These are phyloP conservation scores for Ascochyta fabae DNA, from an alignment of 2,329 filamentous ascomycete genomes.

Conservation along the genomic window DNA sequence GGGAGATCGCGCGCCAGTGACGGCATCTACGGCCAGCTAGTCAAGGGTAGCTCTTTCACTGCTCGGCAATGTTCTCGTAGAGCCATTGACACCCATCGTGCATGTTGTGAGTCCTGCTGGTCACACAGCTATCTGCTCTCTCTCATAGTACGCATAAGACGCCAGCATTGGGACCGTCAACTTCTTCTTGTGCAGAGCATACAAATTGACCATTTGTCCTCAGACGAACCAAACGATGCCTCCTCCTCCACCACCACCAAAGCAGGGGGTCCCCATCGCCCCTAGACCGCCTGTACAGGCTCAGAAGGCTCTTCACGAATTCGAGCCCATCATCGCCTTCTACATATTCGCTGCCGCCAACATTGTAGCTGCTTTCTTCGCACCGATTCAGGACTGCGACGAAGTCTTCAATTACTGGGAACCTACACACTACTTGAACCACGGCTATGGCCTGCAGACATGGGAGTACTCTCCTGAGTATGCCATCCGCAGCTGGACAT, in stretches of 20 bases:
- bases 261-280: slow-evolving; percentile 11
- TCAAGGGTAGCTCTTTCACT: slow-evolving; percentile 9
- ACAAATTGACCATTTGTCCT: slow-evolving; percentile 29
- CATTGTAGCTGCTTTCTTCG: slow-evolving; percentile 76
- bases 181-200: background rate
- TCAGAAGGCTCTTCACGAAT: slow-evolving; percentile 42
- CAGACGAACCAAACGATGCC: slow-evolving; percentile 12
- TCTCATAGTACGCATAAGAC: background rate
- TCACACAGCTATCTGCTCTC: background rate
- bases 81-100: slow-evolving; percentile 7
- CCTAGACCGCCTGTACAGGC: background rate
- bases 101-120: slow-evolving; percentile 24
- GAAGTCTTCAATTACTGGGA: slow-evolving; percentile 99
- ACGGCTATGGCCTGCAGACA: slow-evolving; percentile 92
- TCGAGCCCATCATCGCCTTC: slow-evolving; percentile 78
- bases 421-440: slow-evolving; percentile 89
- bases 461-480: slow-evolving; percentile 98
- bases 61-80: background rate
- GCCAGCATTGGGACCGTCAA: background rate
- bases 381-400: slow-evolving; percentile 96
- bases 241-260: slow-evolving; percentile 11
- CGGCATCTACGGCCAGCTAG: slow-evolving; percentile 16
- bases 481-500: slow-evolving; percentile 94
- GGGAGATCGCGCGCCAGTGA: slow-evolving; percentile 15
- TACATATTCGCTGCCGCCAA: slow-evolving; percentile 79